phyloP scores from a whole-genome alignment of 371 early-diverging fungal species.

The Fennellomyces sp. region DNA sequence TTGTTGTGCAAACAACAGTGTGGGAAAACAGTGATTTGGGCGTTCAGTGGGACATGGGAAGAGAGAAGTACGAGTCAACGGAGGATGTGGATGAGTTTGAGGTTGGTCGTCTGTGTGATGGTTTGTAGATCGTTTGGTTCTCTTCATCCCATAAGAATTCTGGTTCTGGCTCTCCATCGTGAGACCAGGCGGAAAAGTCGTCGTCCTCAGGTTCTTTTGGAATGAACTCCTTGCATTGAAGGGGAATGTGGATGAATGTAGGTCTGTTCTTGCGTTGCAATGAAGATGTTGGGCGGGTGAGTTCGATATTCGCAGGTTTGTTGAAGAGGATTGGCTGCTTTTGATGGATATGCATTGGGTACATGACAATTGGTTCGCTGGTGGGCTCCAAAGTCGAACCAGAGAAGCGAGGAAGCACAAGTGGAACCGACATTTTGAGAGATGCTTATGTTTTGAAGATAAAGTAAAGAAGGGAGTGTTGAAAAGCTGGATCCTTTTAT shows the following conservation, averaged over 20 bases:
- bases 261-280: slow-evolving; percentile 21
- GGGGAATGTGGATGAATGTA: slow-evolving; percentile 20
- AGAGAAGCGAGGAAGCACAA: slow-evolving; percentile 20
- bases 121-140: slow-evolving; percentile 15
- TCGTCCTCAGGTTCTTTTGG: slow-evolving; percentile 5
- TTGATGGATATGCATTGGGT: slow-evolving; percentile 15
- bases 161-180: slow-evolving; percentile 14
- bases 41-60: no score
- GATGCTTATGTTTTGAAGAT: background rate
- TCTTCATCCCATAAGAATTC: slow-evolving; percentile 18
- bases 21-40: background rate
- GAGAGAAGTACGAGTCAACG: background rate
- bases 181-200: slow-evolving; percentile 22
- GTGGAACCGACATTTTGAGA: slow-evolving; percentile 2
- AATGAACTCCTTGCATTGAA: slow-evolving; percentile 5
- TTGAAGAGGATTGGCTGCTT: background rate
- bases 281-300: slow-evolving; percentile 10
- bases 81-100: background rate
- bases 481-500: background rate
- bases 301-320: background rate
- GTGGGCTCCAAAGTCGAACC: slow-evolving; percentile 29
- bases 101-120: background rate
- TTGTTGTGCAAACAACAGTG: no score
- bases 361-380: slow-evolving; percentile 21
- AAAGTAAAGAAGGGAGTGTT: background rate